Base-by-base conservation (phyloP, 306 rosid genomes). In the Sphenostylis stenocarpa region DNA sequence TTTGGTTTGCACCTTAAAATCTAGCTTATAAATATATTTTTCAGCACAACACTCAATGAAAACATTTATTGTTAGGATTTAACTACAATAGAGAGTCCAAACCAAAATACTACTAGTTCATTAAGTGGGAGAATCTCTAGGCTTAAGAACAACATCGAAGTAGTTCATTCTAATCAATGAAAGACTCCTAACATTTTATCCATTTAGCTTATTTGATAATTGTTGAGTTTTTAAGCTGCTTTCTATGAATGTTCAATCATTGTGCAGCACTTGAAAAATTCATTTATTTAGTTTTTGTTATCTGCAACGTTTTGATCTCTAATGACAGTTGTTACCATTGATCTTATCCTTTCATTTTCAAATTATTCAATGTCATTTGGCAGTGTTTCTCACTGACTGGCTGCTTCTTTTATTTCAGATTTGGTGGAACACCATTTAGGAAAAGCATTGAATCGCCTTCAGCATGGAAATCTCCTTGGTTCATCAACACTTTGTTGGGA, bases 381-480 rank as follows among this genome's bases (percentile, higher is more conserved):
- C 44, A 70, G 19, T 51, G 21, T 47, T 51, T 75, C 12, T 58
- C n/a, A 38, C 77, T 81, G 31, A 82, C 62, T 5, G 57, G 26
- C 75, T 56, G 76, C 81, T 73, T 55, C 47, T 78, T 47, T 85
- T 84, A 70, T 81, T 72, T 83, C 74, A 96, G 99, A 77, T 92
- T 92, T 60, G 88, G 89, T 14, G 90, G 84, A 77, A 92, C 98
- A 53, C 98, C 98, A 14, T 93, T 83, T 80, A 88, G 86, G 83
- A 87, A 97, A 87, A 91, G 99, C 87, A 79, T 92, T 0, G 99
- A 95, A 78, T 95, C 98, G 43, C 98, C 98, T 76, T 90, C 98
- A 0, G 91, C 97, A 47, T 95, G 98, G 98, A 95, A 86, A 81
- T 95, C 98, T 16, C 99, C 99, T 15, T 89, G 97, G 99, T 87